Percentiles rank a stretch among this genome's conserved stretches.
Conservation (phyloP, 2,329 filamentous ascomycete genomes). For the Acarospora socialis region DNA sequence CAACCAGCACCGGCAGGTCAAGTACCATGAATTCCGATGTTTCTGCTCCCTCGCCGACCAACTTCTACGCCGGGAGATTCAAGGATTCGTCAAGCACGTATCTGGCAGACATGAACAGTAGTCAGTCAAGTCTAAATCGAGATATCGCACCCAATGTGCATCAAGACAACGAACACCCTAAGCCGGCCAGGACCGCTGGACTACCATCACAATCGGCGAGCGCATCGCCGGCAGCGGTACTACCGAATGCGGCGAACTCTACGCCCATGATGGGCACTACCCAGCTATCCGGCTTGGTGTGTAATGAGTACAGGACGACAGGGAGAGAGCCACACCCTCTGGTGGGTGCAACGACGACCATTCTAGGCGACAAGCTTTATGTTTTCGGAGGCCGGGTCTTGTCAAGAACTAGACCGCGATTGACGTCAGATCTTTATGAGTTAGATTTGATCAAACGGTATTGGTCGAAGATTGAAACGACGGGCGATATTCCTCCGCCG, state of each 20-base stretch:
- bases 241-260: conserved; percentile 16
- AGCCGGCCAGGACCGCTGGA: conserved; percentile 1
- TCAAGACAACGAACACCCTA: conserved; percentile 1
- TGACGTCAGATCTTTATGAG: conserved; percentile 87
- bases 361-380: conserved; percentile 89
- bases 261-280: conserved; percentile 32
- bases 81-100: conserved; percentile 10
- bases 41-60: conserved; percentile 10
- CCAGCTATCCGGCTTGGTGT: conserved; percentile 51
- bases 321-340: conserved; percentile 81
- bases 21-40: conserved; percentile 12
- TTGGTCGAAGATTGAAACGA: conserved; percentile 79
- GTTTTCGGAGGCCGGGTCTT: conserved; percentile 87
- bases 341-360: conserved; percentile 88
- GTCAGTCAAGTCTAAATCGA: conserved; percentile 11
- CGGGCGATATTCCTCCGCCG: conserved; percentile 74
- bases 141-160: conserved; percentile 7
- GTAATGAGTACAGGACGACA: conserved; percentile 66
- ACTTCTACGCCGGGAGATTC: conserved; percentile 8
- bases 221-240: conserved; percentile 19
- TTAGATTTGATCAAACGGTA: conserved; percentile 80
- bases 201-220: conserved; percentile 12
- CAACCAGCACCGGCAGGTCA: conserved; percentile 11
- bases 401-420: conserved; percentile 65
- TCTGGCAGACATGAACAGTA: conserved; percentile 11